These are phyloP conservation scores for Lachnellula suecica DNA, from an alignment of 2,329 filamentous ascomycete genomes.

Conservation along the genomic window DNA sequence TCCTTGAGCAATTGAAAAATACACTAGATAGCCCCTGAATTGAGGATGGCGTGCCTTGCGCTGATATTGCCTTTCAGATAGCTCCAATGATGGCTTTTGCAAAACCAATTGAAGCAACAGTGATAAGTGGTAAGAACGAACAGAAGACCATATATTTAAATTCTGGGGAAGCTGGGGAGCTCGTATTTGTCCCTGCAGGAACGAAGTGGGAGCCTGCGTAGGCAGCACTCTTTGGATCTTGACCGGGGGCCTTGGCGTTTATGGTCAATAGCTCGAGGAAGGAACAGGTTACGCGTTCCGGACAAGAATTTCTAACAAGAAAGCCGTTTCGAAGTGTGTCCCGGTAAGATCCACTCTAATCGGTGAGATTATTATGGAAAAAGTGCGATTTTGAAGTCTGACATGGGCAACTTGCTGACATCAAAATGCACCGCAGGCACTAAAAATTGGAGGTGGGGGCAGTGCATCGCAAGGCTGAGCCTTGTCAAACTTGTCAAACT, in stretches of 20 bases:
- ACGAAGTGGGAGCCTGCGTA: constrained; percentile 26
- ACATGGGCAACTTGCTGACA: not conserved
- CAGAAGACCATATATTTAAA: constrained; percentile 12
- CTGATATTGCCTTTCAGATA: not conserved
- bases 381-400: not conserved
- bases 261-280: not conserved
- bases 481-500: not conserved
- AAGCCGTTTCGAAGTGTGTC: not conserved
- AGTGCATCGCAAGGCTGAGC: constrained; percentile 11
- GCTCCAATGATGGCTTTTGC: not conserved
- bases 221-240: constrained; percentile 21
- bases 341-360: not conserved
- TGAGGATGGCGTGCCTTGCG: not conserved
- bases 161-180: constrained; percentile 10
- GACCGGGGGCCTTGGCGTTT: constrained; percentile 5
- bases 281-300: not conserved
- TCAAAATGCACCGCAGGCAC: not conserved
- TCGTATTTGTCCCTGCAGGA: constrained; percentile 19
- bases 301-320: not conserved
- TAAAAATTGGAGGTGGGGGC: constrained; percentile 7
- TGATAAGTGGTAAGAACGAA: constrained; percentile 3
- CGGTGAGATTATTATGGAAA: not conserved
- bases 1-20: not conserved
- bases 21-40: not conserved
- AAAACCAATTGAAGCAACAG: constrained; percentile 6